Evolutionary conservation across 2,329 filamentous ascomycete genomes (phyloP).

Genomic region (Didymella exigua): DNA sequence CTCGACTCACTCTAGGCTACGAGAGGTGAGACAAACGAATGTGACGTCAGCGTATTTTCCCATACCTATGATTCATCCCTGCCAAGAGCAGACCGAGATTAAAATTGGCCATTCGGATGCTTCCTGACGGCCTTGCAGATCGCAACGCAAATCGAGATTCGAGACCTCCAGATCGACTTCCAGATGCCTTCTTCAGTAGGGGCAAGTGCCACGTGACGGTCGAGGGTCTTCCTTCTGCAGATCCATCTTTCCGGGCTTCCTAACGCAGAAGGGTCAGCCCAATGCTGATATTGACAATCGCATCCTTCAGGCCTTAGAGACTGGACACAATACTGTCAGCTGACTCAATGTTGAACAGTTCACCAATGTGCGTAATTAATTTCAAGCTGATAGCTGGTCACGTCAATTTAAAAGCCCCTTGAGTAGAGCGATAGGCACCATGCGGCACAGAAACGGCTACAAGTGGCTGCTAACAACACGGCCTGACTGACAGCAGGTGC

Average conservation of each 20-base stretch:
- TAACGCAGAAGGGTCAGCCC: neutral
- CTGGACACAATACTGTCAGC: neutral
- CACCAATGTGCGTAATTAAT: neutral
- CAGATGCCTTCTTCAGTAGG: neutral
- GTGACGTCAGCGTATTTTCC: constrained; percentile 9
- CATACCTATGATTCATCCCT: constrained; percentile 1
- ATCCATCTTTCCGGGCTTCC: neutral
- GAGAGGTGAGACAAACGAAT: neutral
- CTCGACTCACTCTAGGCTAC: neutral
- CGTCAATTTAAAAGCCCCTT: neutral
- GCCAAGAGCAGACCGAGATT: constrained; percentile 10
- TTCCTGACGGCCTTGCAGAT: constrained; percentile 5
- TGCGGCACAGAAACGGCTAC: neutral
- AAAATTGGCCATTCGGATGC: constrained; percentile 2
- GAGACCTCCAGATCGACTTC: constrained; percentile 3
- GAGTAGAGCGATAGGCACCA: no score
- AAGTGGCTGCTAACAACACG: neutral
- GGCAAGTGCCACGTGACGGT: neutral
- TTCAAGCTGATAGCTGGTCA: neutral
- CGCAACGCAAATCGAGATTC: constrained; percentile 1
- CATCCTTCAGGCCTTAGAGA: neutral
- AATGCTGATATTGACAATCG: neutral
- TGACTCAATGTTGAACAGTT: neutral
- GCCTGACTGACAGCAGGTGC: neutral
- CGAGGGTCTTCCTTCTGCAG: neutral